Evolutionary conservation across 1,284 basidiomycete genomes (phyloP).

Genomic region (Tilletia indica): DNA sequence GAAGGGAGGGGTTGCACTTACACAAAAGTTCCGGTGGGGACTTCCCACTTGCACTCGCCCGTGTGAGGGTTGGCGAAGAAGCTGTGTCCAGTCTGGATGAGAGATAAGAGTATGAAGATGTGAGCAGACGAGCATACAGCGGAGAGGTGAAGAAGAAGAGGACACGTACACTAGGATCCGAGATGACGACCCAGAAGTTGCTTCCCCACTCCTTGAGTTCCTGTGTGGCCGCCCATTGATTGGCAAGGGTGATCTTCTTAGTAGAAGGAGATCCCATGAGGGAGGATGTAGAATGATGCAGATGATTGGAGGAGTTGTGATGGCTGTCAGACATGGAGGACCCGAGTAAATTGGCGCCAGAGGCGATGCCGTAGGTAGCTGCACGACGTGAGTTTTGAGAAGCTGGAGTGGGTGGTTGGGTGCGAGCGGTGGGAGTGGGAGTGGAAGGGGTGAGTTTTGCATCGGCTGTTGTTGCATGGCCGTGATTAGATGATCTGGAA

Average conservation of each 20-base stretch:
- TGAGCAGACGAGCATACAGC: background rate
- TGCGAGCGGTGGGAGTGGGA: too few relatives aligned
- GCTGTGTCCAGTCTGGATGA: constrained; percentile 10
- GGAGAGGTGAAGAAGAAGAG: background rate
- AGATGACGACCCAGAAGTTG: constrained; percentile 39
- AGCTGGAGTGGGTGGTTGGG: background rate
- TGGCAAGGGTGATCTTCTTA: background rate
- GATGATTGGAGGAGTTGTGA: background rate
- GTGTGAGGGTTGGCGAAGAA: constrained; percentile 91
- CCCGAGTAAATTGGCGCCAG: background rate
- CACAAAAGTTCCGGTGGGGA: constrained; percentile 82
- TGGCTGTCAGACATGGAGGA: constrained; percentile 7
- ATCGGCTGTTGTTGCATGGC: too few relatives aligned
- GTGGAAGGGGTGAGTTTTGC: too few relatives aligned
- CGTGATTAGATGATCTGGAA: too few relatives aligned
- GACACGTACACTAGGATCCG: constrained; percentile 24
- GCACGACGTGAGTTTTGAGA: background rate
- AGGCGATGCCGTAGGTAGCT: background rate
- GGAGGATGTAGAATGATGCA: background rate
- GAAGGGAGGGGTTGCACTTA: constrained; percentile 41
- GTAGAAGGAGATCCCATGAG: background rate
- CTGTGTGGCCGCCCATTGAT: background rate
- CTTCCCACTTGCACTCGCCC: constrained; percentile 87
- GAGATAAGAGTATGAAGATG: background rate
- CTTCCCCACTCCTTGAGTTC: constrained; percentile 28